phyloP scores from a whole-genome alignment of 1,139 yeast genomes.

The Suhomyces yuchorum region DNA sequence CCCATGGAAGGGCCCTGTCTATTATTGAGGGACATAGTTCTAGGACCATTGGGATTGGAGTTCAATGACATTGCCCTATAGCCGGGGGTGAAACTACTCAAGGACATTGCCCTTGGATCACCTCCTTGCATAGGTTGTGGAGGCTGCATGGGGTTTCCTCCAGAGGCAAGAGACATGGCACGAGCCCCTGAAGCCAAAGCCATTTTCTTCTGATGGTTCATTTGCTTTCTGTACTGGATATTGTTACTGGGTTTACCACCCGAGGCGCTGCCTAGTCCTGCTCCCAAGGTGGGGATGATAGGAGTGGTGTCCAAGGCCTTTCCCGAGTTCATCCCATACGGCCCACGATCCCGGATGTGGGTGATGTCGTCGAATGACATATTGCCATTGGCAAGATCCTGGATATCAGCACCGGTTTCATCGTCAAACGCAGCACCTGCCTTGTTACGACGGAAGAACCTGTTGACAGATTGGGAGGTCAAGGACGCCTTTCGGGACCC shows the following conservation, averaged over 20 bases:
- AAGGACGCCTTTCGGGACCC: constrained; percentile 43
- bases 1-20: constrained; percentile 7
- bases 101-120: constrained; percentile 61
- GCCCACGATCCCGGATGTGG: constrained; percentile 64
- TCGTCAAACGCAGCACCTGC: constrained; percentile 48
- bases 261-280: constrained; percentile 15
- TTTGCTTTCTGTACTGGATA: constrained; percentile 65
- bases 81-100: constrained; percentile 35
- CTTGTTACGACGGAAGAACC: constrained; percentile 47
- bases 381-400: constrained; percentile 40
- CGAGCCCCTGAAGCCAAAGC: constrained; percentile 52
- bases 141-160: constrained; percentile 37
- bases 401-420: constrained; percentile 53
- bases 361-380: constrained; percentile 66
- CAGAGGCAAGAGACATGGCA: constrained; percentile 45
- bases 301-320: constrained; percentile 61
- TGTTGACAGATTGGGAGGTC: constrained; percentile 44
- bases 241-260: constrained; percentile 38
- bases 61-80: constrained; percentile 26
- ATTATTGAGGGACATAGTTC: constrained; percentile 32
- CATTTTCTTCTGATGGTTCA: constrained; percentile 67
- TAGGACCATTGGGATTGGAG: constrained; percentile 24
- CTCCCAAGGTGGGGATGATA: constrained; percentile 65
- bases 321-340: constrained; percentile 50
- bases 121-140: constrained; percentile 19